phyloP scores from a whole-genome alignment of 2,329 filamentous ascomycete species.

The Achaetomium macrosporum region DNA sequence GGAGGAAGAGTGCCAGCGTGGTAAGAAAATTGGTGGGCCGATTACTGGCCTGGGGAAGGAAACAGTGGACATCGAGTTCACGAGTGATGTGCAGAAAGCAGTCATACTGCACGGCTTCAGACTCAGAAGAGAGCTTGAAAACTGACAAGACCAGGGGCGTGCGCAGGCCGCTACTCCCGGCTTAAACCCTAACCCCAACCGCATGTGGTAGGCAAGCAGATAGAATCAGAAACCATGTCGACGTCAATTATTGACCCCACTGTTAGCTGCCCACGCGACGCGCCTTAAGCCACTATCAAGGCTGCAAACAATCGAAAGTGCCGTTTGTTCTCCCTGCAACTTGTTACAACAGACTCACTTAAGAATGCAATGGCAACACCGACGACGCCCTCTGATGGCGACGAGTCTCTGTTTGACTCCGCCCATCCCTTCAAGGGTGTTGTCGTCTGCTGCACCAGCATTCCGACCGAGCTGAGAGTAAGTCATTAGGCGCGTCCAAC shows the following conservation, averaged over 20 bases:
- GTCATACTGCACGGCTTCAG: conserved; percentile 23
- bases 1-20: conserved; percentile 29
- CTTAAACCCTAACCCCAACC: conserved; percentile 12
- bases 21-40: conserved; percentile 3
- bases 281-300: background rate
- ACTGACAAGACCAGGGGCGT: background rate
- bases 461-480: conserved; percentile 73
- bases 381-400: conserved; percentile 4
- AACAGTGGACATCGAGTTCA: conserved; percentile 23
- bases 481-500: conserved; percentile 26
- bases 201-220: background rate
- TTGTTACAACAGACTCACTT: background rate
- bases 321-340: background rate
- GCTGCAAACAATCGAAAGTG: background rate
- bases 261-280: conserved; percentile 21
- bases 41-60: background rate
- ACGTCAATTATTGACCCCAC: background rate
- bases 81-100: conserved; percentile 21
- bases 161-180: background rate
- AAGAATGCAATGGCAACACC: conserved; percentile 17
- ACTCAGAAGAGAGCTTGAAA: conserved; percentile 9
- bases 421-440: conserved; percentile 63
- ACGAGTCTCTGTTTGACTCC: conserved; percentile 41
- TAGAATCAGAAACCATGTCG: background rate
- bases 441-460: conserved; percentile 82